Conservation (phyloP, 352 stramenopile species). For the Globisporangium yorkense region DNA sequence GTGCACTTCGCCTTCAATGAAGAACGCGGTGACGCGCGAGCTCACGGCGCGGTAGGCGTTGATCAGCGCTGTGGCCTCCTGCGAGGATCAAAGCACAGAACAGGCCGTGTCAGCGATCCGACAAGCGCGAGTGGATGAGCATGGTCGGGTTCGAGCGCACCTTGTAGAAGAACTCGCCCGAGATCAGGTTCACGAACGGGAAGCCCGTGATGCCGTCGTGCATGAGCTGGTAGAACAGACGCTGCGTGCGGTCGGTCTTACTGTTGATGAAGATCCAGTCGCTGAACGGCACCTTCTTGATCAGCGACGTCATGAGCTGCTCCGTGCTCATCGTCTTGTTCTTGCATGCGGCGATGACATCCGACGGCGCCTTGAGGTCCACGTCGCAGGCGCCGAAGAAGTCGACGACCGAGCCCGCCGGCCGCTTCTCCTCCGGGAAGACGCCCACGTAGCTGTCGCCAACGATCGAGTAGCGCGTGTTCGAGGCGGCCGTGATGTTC, state of each 20-base stretch:
- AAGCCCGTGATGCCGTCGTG: constrained; percentile 40
- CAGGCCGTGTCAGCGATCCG: constrained; percentile 7
- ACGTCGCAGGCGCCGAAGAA: constrained; percentile 30
- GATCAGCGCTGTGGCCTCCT: neutral
- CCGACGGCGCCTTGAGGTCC: constrained; percentile 14
- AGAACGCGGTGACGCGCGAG: constrained; percentile 19
- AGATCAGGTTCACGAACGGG: constrained; percentile 56
- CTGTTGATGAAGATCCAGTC: constrained; percentile 68
- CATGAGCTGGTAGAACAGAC: constrained; percentile 56
- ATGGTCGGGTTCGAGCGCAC: neutral
- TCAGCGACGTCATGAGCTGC: constrained; percentile 33
- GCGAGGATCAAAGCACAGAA: neutral
- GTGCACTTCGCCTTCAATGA: constrained; percentile 20
- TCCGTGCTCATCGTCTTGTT: constrained; percentile 20
- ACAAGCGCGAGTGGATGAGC: too few relatives aligned
- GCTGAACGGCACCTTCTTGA: constrained; percentile 26
- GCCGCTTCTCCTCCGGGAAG: constrained; percentile 19
- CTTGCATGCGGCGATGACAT: constrained; percentile 17
- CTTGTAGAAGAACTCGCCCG: constrained; percentile 24
- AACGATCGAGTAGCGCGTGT: constrained; percentile 25
- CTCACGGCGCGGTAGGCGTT: constrained; percentile 14
- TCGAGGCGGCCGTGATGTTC: constrained; percentile 28
- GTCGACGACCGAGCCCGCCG: constrained; percentile 20
- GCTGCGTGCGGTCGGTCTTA: constrained; percentile 49
- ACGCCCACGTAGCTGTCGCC: constrained; percentile 42